Evolutionary conservation across 1,284 basidiomycete genomes (phyloP).

Genomic region (Athelia psychrophila): DNA sequence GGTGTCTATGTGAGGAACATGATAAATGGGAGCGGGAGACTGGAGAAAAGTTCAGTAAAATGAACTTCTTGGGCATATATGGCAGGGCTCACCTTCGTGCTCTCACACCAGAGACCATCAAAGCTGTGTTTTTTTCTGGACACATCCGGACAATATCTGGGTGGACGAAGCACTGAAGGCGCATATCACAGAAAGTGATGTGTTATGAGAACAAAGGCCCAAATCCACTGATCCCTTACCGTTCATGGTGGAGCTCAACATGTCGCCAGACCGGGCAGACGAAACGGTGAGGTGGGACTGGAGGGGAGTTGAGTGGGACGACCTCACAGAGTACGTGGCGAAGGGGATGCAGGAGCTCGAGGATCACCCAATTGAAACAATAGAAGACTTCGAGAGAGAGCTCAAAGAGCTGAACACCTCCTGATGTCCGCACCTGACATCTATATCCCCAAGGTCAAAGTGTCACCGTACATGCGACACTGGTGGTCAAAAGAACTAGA

Average conservation of each 20-base stretch:
- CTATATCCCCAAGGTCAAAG: not conserved
- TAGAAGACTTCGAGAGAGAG: constrained; percentile 9
- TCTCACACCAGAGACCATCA: too few relatives aligned
- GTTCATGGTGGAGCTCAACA: constrained; percentile 12
- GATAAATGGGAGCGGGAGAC: too few relatives aligned
- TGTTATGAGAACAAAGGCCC: constrained; percentile 6
- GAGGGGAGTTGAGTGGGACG: constrained; percentile 18
- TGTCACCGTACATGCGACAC: constrained; percentile 19
- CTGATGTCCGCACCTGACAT: constrained; percentile 6
- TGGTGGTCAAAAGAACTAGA: constrained; percentile 25
- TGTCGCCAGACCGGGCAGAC: not conserved
- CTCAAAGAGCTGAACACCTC: constrained; percentile 6
- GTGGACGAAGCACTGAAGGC: constrained; percentile 8
- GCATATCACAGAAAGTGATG: constrained; percentile 15
- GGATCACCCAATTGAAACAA: not conserved
- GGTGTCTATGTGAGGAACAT: constrained; percentile 1
- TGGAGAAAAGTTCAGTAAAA: too few relatives aligned
- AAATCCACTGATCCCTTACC: constrained; percentile 26
- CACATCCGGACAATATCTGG: constrained; percentile 30
- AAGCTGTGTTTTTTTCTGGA: too few relatives aligned
- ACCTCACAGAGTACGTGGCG: constrained; percentile 13
- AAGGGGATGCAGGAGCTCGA: not conserved
- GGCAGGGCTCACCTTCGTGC: too few relatives aligned
- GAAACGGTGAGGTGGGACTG: constrained; percentile 13
- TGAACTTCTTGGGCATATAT: too few relatives aligned